Evolutionary conservation across 2,329 filamentous ascomycete species (phyloP), one percentile per base, ranked within the genome.

Genomic region (Monilinia laxa): DNA sequence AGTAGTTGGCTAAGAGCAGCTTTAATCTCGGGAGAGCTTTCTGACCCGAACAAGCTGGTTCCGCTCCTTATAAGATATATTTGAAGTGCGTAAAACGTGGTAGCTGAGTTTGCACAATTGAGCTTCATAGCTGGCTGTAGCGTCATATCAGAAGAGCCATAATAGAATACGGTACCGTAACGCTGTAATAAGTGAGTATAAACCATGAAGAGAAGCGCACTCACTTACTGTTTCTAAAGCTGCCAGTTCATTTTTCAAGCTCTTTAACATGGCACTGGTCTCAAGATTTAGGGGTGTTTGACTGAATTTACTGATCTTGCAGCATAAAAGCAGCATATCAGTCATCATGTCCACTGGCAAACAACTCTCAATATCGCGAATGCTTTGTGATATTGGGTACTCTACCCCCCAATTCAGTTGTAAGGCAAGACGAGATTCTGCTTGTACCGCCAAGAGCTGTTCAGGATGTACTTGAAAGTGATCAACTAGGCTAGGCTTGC

Each of bases 261-360:
- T 55, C 53, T n/a, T 14, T 25, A 57, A 25, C 20, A 20, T 56
- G n/a, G 20, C 7, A n/a, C 20, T 12, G 25, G 2, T 16, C 16
- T 38, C 38, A n/a, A 31, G 51, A 49, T 53, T 56, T 28, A 40
- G 38, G 20, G n/a, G 7, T 23, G 54, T 6, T 9, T 65, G 45
- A 4, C 38, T 28, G 23, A 45, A 58, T 20, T 45, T 38, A 23
- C 54, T 47, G 11, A 67, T 67, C 38, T 57, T 56, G 55, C 60
- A 65, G 23, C 40, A 65, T n/a, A 68, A 31, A 16, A 68, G 23
- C 28, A 69, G 31, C 40, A 68, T 20, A 35, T 68, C 67, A n/a
- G 58, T 54, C 68, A 69, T 69, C 68, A 69, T 68, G 9, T 69
- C 68, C 25, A 69, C 59, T 16, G 68, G 63, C 38, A 68, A 11